phyloP scores from a whole-genome alignment of 306 rosid species.

The Begonia peltatifolia region DNA sequence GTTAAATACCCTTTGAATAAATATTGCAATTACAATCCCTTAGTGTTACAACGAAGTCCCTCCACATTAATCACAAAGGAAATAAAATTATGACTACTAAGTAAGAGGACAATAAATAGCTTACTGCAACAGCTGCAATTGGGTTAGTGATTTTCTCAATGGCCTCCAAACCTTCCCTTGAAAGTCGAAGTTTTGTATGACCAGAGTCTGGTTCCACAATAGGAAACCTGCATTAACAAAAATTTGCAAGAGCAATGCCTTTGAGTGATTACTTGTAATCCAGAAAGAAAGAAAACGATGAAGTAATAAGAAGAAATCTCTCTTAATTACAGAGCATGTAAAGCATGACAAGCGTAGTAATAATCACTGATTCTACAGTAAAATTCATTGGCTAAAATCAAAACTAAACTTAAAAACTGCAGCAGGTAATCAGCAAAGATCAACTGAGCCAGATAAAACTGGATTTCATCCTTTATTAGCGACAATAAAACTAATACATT shows the following conservation, averaged over 20 bases:
- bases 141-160: conserved; percentile 69
- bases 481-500: too few relatives aligned
- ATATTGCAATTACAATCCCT: too few relatives aligned
- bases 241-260: conserved; percentile 12
- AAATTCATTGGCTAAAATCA: not conserved
- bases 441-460: too few relatives aligned
- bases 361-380: conserved; percentile 1
- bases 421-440: not conserved
- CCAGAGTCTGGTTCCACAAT: conserved; percentile 89
- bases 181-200: conserved; percentile 83
- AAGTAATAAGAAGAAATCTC: not conserved
- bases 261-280: not conserved
- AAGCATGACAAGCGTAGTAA: not conserved
- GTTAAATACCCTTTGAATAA: too few relatives aligned
- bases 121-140: conserved; percentile 83
- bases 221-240: conserved; percentile 47
- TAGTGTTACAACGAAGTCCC: too few relatives aligned
- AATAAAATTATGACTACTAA: conserved; percentile 1
- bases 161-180: conserved; percentile 83
- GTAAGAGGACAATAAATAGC: conserved; percentile 13
- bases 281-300: conserved; percentile 1
- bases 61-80: not conserved
- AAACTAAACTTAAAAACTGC: not conserved
- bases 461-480: too few relatives aligned
- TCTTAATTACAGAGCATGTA: not conserved